phyloP scores from a whole-genome alignment of 78 protist genomes.

The Dictyostelium firmibasis region DNA sequence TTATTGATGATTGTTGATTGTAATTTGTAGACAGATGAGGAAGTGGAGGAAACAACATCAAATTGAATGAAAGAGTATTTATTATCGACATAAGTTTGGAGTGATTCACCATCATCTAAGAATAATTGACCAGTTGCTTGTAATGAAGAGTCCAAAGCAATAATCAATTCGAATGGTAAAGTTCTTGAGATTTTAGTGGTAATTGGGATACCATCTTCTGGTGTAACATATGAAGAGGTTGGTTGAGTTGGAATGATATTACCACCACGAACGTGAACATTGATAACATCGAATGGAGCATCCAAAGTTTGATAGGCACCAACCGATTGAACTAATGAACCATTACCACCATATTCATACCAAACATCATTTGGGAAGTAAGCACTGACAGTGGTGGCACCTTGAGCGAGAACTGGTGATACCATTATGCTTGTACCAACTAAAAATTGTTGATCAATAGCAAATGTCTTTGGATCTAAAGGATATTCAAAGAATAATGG shows the following conservation, averaged over 20 bases:
- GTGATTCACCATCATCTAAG: slow-evolving; percentile 47
- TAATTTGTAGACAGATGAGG: not conserved
- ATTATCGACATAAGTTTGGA: not conserved
- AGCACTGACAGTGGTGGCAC: slow-evolving; percentile 67
- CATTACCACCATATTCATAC: slow-evolving; percentile 67
- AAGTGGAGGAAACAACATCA: not conserved
- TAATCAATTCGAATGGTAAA: slow-evolving; percentile 35
- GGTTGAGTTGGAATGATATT: slow-evolving; percentile 71
- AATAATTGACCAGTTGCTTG: slow-evolving; percentile 36
- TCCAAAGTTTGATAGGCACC: not conserved
- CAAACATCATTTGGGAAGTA: slow-evolving; percentile 84
- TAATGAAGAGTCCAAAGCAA: not conserved
- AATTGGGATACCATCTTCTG: slow-evolving; percentile 29
- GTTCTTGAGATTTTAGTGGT: slow-evolving; percentile 20
- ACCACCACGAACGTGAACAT: slow-evolving; percentile 75
- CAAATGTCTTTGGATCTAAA: slow-evolving; percentile 37
- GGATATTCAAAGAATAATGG: slow-evolving; percentile 85
- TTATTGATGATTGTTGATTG: not conserved
- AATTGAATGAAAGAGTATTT: not conserved
- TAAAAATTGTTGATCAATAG: slow-evolving; percentile 84
- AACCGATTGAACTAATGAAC: not conserved
- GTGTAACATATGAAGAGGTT: not conserved
- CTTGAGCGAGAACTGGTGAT: slow-evolving; percentile 83
- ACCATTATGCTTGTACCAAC: slow-evolving; percentile 82
- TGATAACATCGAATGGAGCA: slow-evolving; percentile 67